Base-by-base conservation (phyloP, 176 grass and related monocot genomes). In the Oryza australiensis region DNA sequence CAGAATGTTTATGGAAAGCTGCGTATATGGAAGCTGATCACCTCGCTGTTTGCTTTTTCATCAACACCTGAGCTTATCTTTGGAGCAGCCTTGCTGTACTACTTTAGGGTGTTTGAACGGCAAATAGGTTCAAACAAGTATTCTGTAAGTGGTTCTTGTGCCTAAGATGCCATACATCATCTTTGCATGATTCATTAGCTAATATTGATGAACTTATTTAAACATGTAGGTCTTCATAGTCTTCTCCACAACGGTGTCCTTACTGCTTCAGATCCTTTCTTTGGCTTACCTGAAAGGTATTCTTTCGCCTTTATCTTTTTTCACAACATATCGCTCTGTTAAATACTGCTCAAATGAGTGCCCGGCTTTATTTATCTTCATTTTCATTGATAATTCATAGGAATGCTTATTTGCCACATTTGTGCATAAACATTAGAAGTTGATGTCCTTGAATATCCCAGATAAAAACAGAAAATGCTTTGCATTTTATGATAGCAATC, bases 111-210 rank as follows among this genome's bases (percentile, higher is more conserved):
- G 40, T 98, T 95, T 14, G 96, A 98, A 67, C 78, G 92, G 18
- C 93, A 98, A 72, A 98, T 98, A 79, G 89, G 96, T 60, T 98
- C 93, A 9, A 98, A 95, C 74, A 98, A 98, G 77, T 93, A 98
- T 77, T 74, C 93, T 32, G 96, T 98, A 87, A 98, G 87, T 78
- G 49, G 0, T 38, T 62, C 60, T 77, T 74, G 68, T 68, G 32
- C 28, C 73, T 3, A 71, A 34, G 4, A 73, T 62, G 9, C 3
- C 53, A 78, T 32, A 3, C 62, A 72, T 87, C 18, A 5, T 24
- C 10, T 70, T 72, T 14, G 20, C 83, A 3, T 29, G 34, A 9
- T 20, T 59, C 18, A 90, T 72, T 81, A 66, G 15, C 68, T 63
- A 34, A 73, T 51, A 74, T 27, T 88, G 64, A 88, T 82, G 37